Evolutionary conservation across 2,329 filamentous ascomycete species (phyloP).

Genomic region (Neofusicoccum cordaticola): DNA sequence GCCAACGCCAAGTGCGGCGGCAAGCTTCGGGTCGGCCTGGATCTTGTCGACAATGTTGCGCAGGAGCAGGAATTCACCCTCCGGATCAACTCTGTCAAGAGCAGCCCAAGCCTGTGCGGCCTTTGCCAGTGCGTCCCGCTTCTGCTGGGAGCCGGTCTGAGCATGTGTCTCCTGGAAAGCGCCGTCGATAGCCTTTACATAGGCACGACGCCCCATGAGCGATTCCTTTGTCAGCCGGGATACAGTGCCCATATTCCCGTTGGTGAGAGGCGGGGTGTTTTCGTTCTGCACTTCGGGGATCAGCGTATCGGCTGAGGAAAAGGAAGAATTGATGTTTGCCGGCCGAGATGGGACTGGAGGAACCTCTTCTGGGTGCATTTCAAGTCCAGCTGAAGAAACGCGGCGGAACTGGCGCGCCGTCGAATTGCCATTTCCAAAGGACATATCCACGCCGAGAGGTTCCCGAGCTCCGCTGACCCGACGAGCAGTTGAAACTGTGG

Average conservation of each 20-base stretch:
- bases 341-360: neutral
- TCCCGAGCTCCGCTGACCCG: slow-evolving; percentile 57
- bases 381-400: slow-evolving; percentile 63
- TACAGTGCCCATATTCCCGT: slow-evolving; percentile 25
- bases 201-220: slow-evolving; percentile 74
- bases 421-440: slow-evolving; percentile 88
- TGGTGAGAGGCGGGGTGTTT: slow-evolving; percentile 62
- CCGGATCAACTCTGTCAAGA: slow-evolving; percentile 83
- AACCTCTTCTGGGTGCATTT: slow-evolving; percentile 7
- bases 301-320: slow-evolving; percentile 14
- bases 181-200: slow-evolving; percentile 77
- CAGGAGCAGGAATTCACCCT: slow-evolving; percentile 83
- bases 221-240: slow-evolving; percentile 66
- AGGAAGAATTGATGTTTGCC: neutral
- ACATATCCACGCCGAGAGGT: slow-evolving; percentile 84
- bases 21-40: slow-evolving; percentile 65
- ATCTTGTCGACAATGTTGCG: slow-evolving; percentile 73
- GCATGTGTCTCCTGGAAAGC: slow-evolving; percentile 81
- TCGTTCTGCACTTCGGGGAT: slow-evolving; percentile 42
- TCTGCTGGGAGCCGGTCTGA: slow-evolving; percentile 67
- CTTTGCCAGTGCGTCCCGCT: slow-evolving; percentile 78
- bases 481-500: slow-evolving; percentile 45
- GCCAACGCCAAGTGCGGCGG: slow-evolving; percentile 42
- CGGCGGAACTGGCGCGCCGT: slow-evolving; percentile 89
- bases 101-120: slow-evolving; percentile 82